Percentiles rank a stretch among this genome's conserved stretches.
Evolutionary conservation across 305 asterid species (phyloP).

Genomic region (Rubia tinctorum): DNA sequence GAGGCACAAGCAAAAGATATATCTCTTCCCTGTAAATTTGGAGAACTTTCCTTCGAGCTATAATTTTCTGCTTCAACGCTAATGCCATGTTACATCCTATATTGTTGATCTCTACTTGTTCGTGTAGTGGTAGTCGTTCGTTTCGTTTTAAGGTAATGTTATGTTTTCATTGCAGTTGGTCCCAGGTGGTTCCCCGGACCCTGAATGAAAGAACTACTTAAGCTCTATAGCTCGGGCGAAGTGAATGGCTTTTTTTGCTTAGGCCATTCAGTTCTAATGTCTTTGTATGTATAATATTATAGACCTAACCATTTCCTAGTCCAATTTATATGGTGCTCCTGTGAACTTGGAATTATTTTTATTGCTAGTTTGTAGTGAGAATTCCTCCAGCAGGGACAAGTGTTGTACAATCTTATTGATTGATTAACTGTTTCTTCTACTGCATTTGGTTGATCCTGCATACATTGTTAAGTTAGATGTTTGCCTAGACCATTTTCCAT

Average conservation of each 20-base stretch:
- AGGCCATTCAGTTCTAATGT: neutral
- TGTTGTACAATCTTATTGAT: neutral
- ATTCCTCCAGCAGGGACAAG: neutral
- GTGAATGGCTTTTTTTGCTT: constrained; percentile 16
- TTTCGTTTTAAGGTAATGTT: neutral
- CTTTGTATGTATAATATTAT: constrained; percentile 7
- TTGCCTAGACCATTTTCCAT: neutral
- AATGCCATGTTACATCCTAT: neutral
- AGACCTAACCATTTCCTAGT: neutral
- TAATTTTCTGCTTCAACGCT: neutral
- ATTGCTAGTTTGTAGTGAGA: neutral
- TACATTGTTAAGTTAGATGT: neutral
- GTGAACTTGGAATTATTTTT: neutral
- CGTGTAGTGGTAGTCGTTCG: neutral
- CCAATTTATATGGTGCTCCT: neutral
- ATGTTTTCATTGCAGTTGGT: constrained; percentile 33
- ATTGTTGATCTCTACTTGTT: neutral
- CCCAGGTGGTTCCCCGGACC: constrained; percentile 49
- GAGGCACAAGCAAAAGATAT: neutral
- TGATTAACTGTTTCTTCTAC: neutral
- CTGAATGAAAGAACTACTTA: constrained; percentile 23
- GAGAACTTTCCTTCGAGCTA: neutral
- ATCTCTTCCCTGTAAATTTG: neutral
- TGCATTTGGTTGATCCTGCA: neutral
- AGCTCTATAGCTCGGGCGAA: neutral